A percentile compares a stretch with the other conserved stretches of the same genome.
phyloP scores from a whole-genome alignment of 768 basidiomycete species.

The Mycena latifolia region DNA sequence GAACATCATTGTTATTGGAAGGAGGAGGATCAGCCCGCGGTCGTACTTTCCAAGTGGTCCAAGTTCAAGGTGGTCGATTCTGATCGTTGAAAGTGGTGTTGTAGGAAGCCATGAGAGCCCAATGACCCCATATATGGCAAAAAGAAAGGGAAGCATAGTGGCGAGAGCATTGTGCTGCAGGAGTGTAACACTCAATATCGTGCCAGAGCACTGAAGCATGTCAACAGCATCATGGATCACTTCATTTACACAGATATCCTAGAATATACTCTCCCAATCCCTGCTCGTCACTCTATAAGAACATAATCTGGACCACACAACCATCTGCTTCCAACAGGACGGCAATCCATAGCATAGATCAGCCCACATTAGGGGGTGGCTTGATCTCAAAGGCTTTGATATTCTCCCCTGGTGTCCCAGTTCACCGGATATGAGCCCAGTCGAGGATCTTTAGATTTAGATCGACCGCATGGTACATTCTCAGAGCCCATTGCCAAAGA shows the following conservation, averaged over 20 bases:
- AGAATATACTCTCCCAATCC: conserved; percentile 6
- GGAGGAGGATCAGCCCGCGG: conserved; percentile 9
- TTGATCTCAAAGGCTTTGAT: conserved; percentile 8
- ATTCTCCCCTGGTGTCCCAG: conserved; percentile 6
- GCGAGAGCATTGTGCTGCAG: not conserved
- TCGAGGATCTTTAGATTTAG: not conserved
- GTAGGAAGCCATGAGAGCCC: not conserved
- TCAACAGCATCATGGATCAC: conserved; percentile 5
- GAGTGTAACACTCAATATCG: conserved; percentile 1
- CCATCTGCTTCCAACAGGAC: not conserved
- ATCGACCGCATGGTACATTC: not conserved
- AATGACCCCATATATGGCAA: conserved; percentile 7
- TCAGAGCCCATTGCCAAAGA: not conserved
- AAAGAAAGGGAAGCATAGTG: conserved; percentile 1
- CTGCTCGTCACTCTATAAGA: not conserved
- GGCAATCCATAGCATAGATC: conserved; percentile 2
- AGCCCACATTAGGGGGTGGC: conserved; percentile 3
- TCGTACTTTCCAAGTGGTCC: conserved; percentile 12
- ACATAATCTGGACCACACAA: not conserved
- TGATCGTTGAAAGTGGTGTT: conserved; percentile 13
- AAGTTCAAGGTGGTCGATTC: conserved; percentile 3
- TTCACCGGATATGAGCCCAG: conserved; percentile 4
- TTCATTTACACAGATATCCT: conserved; percentile 8
- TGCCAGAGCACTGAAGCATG: not conserved
- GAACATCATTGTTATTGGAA: conserved; percentile 16